Evolutionary conservation across 2,329 filamentous ascomycete species (phyloP), one percentile per base, ranked within the genome.

Genomic region (Cordyceps cicadae): DNA sequence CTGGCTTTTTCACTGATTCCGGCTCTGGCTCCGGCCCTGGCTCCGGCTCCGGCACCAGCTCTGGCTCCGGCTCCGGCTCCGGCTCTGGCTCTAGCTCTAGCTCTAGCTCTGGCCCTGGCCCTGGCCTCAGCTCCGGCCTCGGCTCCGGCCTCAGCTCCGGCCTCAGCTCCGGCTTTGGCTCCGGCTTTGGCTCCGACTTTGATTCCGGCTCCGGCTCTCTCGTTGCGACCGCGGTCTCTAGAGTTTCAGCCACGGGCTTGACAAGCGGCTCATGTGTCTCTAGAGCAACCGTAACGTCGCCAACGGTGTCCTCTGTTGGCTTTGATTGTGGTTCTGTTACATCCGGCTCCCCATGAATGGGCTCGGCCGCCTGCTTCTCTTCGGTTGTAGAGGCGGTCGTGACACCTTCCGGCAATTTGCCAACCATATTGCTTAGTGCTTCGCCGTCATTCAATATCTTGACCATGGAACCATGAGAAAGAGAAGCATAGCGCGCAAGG

Each of bases 401-500:
- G 15, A 71, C 63, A n/a, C 63, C 63, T 4, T 75, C 70, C 0
- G 77, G 76, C 5, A 79, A 62, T 3, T 70, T 68, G 2, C 77
- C 76, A 8, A 82, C 66, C 69, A 81, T 74, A 19, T 75, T 72
- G 15, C 70, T 62, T 37, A 83, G 63, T 4, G 71, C 74, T 54
- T 81, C 77, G 2, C 71, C 66, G 55, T 81, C 77, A 3, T 73
- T 75, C 9, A 81, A 67, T 55, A 84, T 73, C 58, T 75, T 75
- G 5, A 76, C 73, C 69, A 81, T 73, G 5, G 79, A 77, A 45
- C 80, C 77, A 52, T 83, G 74, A 0, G 80, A 77, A 19, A 81
- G 66, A 8, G 75, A 70, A 3, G 78, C 78, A 63, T 80, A 81
- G 3, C 77, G 77, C 29, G 74, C 69, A 14, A 81, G 72, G 1